Evolutionary conservation across 1,139 yeast genomes (phyloP).

Genomic region (Scheffersomyces parashehatae): DNA sequence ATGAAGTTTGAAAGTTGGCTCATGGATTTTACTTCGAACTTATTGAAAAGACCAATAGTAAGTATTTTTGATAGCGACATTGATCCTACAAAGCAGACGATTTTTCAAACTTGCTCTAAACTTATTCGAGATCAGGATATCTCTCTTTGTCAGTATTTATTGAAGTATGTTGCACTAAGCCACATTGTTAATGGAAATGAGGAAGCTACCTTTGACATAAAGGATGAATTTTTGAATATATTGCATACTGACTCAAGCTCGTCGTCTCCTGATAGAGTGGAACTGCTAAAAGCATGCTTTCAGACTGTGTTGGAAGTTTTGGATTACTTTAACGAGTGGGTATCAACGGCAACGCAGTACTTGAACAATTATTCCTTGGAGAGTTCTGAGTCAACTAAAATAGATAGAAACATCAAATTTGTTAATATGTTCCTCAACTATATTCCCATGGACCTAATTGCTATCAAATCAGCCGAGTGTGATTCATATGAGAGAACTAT

Average conservation of each 20-base stretch:
- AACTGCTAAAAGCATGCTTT: conserved; percentile 62
- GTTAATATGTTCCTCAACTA: conserved; percentile 49
- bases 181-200: conserved; percentile 57
- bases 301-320: conserved; percentile 74
- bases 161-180: conserved; percentile 77
- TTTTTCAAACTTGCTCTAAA: conserved; percentile 66
- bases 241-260: conserved; percentile 48
- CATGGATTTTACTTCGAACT: conserved; percentile 62
- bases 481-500: conserved; percentile 87
- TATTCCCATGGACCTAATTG: conserved; percentile 72
- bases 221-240: conserved; percentile 58
- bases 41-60: conserved; percentile 46
- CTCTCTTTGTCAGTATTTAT: conserved; percentile 65
- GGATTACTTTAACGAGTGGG: conserved; percentile 86
- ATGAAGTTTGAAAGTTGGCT: conserved; percentile 63
- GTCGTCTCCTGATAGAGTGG: conserved; percentile 50
- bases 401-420: conserved; percentile 30
- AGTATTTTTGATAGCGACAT: conserved; percentile 10
- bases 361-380: conserved; percentile 22
- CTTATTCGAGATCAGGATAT: conserved; percentile 74
- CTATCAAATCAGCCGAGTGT: conserved; percentile 78
- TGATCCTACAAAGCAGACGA: conserved; percentile 27
- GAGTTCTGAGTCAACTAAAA: conserved; percentile 17
- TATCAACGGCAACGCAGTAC: conserved; percentile 37
- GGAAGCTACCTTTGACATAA: conserved; percentile 45